Base-by-base conservation (phyloP, 2,329 filamentous ascomycete genomes). In the Paraconiothyrium brasiliense region DNA sequence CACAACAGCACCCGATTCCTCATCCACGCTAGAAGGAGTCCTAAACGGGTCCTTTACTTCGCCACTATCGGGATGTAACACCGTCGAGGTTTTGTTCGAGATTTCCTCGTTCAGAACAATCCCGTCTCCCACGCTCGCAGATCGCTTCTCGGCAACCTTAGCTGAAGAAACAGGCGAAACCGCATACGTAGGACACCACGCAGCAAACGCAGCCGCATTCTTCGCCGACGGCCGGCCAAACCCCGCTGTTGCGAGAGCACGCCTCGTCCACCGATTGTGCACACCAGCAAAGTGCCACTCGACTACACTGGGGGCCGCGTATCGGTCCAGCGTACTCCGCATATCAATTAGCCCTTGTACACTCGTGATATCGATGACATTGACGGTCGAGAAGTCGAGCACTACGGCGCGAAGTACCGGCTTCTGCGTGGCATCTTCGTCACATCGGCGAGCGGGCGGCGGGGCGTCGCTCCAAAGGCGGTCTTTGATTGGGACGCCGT, bases 361-460 rank as follows among this genome's bases (percentile, higher is more conserved):
- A 4, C 83, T 82, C 0, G 85, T 87, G 8, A 86, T 83, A 65
- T 88, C 86, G 46, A 87, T 79, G 49, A 84, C 80, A 69, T 86
- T 85, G 49, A 87, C 83, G 2, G 84, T 80, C 1, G 84, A 82
- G 66, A 85, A 86, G 74, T 88, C 86, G 2, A 87, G 78, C 10
- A 88, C 77, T 24, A 88, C 69, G n/a, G 86, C 84, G 57, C 82
- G 81, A 16, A 88, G 78, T 11, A 81, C 74, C 0, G 86, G 86
- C 0, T 82, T 76, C 2, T 58, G 51, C 1, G 48, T 50, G 5
- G 59, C 57, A 14, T 69, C 58, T 16, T 71, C 58, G 10, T 59
- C 44, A 1, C 57, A 20, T 44, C 57, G 61, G 24, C 55, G 46
- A 73, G 77, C 41, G 78, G 83, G 63, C 76, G 81, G 8, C 76